Evolutionary conservation across 2,329 filamentous ascomycete species (phyloP), one percentile per base, ranked within the genome.

Genomic region (Geosmithia morbida): DNA sequence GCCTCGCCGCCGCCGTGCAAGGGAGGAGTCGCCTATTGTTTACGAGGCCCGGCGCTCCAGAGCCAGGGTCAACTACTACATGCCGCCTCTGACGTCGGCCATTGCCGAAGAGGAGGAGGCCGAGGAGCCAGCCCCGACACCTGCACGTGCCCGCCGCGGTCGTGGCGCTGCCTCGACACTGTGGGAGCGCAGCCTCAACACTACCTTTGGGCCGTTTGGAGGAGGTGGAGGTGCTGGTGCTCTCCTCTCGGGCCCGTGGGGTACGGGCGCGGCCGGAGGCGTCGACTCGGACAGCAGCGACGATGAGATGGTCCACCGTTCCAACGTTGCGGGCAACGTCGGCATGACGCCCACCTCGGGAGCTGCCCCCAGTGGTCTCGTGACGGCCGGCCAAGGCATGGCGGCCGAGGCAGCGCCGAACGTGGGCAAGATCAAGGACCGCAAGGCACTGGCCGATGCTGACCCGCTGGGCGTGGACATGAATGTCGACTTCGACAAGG

Each of bases 221-320:
- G 88, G 92, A 41, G 85, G 85, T 43, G 80, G 82, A 42, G 86
- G 86, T 37, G 75, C 74, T 41, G 75, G 81, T 30, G 78, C 87
- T 16, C 71, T 92, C 13, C 75, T 90, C 48, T 80, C 72, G 51
- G 87, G 86, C 1, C 82, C 85, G 5, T 85, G 82, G 70, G 84
- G 82, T 48, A 79, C 79, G 42, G 83, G 77, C 13, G 85, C 85
- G 19, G 78, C 79, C 51, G 88, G 83, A 26, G 86, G 84, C 47
- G 85, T 81, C 8, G 92, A 97, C 57, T 95, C 90, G 6, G 92
- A 98, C 60, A 96, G 88, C 62, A 98, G 92, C 61, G 92, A 98
- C 56, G 92, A 98, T 54, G 92, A 98, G 58, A 79, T 79, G 64
- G 72, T 76, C 52, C 79, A 81, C 52, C 77, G 83, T 50, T 77